Base-by-base conservation (phyloP, 2,329 filamentous ascomycete species). In the Colletotrichum sp. region DNA sequence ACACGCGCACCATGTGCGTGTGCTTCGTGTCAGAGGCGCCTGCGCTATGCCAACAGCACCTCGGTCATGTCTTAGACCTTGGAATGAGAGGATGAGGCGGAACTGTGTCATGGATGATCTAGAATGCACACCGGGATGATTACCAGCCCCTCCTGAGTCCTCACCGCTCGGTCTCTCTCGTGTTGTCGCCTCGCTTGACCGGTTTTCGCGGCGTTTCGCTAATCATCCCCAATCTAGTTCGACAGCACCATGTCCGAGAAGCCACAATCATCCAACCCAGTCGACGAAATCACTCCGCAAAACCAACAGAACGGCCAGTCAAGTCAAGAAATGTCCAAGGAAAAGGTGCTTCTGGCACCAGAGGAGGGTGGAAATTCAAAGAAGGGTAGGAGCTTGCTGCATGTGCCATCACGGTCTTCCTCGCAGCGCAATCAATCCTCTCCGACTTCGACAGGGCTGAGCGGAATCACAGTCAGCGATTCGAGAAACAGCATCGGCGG, bases 361-460 rank as follows among this genome's bases (percentile, higher is more conserved):
- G 87, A 89, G 76, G 86, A 87, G 75, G 84, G 82, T 74, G 80
- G 83, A 75, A 82, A 79, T 77, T 82, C 84, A 76, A 90, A 89
- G 81, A 90, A 89, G 81, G 87, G 87, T 74, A 87, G 88, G 67
- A 85, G 87, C 43, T 86, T 91, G 57, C 86, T 93, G 55, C 87
- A 90, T 83, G 89, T 92, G 55, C 91, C 91, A 18, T 92, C 91
- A 58, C 88, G 90, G 84, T 92, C 91, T 63, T 93, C 92, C 58
- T 93, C 91, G 38, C 91, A 90, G 78, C 90, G 89, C 82, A 87
- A 90, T 80, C 90, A 93, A 82, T 86, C 90, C 77, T 92, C 90
- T 60, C 88, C 90, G 71, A 91, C 90, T 72, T 87, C 90, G 60
- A 92, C 91, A 57, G 91, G 89, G 66, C 83, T 93, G 77, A 92